A percentile compares a stretch with the other conserved stretches of the same genome.
Conservation (phyloP, 202 grass and related monocot genomes). For the Saccharum hybrid region DNA sequence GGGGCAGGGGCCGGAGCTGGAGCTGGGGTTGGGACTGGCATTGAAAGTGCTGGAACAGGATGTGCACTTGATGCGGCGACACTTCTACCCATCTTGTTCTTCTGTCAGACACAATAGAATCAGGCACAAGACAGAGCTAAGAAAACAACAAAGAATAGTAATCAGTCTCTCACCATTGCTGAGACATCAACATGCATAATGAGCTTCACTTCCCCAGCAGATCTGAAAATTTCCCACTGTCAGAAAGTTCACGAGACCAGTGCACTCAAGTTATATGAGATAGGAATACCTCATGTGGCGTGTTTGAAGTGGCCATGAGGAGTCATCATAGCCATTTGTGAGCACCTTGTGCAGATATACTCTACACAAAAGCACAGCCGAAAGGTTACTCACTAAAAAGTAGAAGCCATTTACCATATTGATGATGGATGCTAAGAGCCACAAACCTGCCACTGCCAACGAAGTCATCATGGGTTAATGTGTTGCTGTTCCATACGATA, state of each 20-base stretch:
- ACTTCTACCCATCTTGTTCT: constrained; percentile 46
- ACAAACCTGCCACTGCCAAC: constrained; percentile 80
- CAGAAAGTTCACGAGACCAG: constrained; percentile 38
- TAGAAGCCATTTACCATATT: constrained; percentile 10
- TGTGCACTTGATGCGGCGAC: neutral
- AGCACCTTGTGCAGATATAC: constrained; percentile 83
- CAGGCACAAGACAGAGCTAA: neutral
- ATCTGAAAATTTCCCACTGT: constrained; percentile 47
- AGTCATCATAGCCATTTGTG: constrained; percentile 71
- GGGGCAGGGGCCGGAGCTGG: neutral
- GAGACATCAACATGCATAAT: constrained; percentile 82
- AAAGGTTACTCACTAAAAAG: constrained; percentile 30
- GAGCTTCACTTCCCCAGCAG: constrained; percentile 72
- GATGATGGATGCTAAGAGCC: neutral
- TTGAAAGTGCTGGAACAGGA: constrained; percentile 27
- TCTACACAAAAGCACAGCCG: constrained; percentile 42
- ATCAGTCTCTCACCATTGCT: constrained; percentile 48
- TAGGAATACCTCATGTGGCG: constrained; percentile 57
- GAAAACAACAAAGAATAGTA: constrained; percentile 13
- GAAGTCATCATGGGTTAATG: constrained; percentile 69
- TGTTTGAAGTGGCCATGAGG: constrained; percentile 77
- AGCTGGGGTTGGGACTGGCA: neutral
- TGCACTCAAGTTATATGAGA: constrained; percentile 14
- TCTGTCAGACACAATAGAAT: constrained; percentile 38
- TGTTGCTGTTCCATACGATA: constrained; percentile 82